Evolutionary conservation across 345 rosid species (phyloP).

Genomic region (Brassica juncea): DNA sequence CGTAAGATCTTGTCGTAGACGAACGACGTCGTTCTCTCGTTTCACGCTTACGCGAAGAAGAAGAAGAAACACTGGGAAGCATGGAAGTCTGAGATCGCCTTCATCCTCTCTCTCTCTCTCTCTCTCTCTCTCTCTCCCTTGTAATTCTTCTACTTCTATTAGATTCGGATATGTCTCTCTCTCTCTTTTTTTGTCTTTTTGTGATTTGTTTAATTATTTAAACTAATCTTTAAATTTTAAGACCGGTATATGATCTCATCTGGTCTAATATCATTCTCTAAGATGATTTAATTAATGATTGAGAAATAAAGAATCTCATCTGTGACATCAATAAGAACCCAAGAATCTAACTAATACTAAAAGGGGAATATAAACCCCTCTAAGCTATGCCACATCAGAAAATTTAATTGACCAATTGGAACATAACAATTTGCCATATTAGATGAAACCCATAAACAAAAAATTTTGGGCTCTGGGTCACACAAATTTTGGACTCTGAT

Average conservation of each 20-base stretch:
- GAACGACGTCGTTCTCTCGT: not conserved
- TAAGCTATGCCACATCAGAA: no score
- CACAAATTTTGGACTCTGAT: no score
- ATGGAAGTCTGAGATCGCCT: slow-evolving; percentile 39
- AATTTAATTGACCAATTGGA: no score
- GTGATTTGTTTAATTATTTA: not conserved
- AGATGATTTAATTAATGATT: not conserved
- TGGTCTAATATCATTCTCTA: not conserved
- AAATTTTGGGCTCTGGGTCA: no score
- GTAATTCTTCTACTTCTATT: slow-evolving; percentile 30
- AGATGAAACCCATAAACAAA: no score
- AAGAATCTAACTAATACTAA: not conserved
- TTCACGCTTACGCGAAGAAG: not conserved
- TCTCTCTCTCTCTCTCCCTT: not conserved
- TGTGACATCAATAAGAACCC: not conserved
- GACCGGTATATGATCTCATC: not conserved
- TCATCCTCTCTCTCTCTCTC: slow-evolving; percentile 13
- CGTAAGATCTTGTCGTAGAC: not conserved
- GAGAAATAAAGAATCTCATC: not conserved
- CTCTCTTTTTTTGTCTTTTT: not conserved
- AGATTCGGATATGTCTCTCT: not conserved
- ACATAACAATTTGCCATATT: no score
- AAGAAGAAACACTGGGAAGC: slow-evolving; percentile 6
- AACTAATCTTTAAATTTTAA: not conserved
- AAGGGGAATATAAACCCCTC: no score